Base-by-base conservation (phyloP, 805 yeast genomes). In the Starmerella apicola region DNA sequence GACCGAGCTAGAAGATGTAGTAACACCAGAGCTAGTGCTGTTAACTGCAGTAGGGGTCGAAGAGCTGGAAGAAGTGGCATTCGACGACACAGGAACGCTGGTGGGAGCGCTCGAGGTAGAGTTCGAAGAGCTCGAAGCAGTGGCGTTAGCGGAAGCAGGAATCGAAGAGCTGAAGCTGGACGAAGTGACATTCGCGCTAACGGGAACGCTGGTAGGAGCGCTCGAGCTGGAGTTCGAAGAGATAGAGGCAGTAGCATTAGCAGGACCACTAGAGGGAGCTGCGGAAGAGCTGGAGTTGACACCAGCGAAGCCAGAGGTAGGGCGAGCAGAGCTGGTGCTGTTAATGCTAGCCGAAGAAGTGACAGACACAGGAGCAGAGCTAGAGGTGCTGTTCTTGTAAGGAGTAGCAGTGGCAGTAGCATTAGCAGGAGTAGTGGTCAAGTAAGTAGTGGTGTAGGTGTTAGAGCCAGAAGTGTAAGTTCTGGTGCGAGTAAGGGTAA, bases 381-480 rank as follows among this genome's bases (percentile, higher is more conserved):
- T 16, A 13, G 13, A 34, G 4, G 6, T 12, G 29, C 26, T 34
- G 33, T 16, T 35, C 8, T 23, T 13, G 16, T 19, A 20, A n/a
- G 22, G n/a, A 10, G 36, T 24, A n/a, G 32, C 10, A 13, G 32
- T 27, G 7, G 32, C 7, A 19, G 38, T 36, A 19, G 6, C 18
- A 9, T 5, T 18, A 16, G 33, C 18, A 28, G n/a, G 17, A 20
- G 7, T 10, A 13, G 49, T 42, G 12, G 51, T 45, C 19, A 40
- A 22, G 39, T 38, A 36, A 9, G 43, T 36, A 7, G 45, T 41
- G 7, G 44, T 39, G 41, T 34, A 45, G n/a, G 38, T 37, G 21
- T 34, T 35, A 13, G 45, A 41, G 34, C 34, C 29, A 16, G 51
- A 48, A 10, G 49, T 45, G 38, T 31, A 42, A n/a, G 51, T 48